These are phyloP conservation scores for Trichoderma pleuroti DNA, from an alignment of 2,329 filamentous ascomycete genomes.

Conservation along the genomic window DNA sequence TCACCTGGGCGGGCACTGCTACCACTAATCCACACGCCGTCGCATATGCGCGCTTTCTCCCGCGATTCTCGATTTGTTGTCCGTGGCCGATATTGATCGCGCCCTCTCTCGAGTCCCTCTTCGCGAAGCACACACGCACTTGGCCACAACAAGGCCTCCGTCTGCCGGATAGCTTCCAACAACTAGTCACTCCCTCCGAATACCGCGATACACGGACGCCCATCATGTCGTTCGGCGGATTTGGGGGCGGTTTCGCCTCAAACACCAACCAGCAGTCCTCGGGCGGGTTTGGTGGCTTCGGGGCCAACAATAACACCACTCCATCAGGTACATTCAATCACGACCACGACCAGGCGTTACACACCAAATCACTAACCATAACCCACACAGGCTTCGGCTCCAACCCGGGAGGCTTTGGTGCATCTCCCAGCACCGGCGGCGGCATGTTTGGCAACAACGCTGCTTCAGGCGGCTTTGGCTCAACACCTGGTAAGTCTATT, in stretches of 20 bases:
- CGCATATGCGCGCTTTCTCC: slow-evolving; percentile 15
- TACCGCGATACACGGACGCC: slow-evolving; percentile 23
- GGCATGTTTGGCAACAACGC: slow-evolving; percentile 45
- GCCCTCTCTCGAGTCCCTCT: neutral
- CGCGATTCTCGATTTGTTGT: slow-evolving; percentile 10
- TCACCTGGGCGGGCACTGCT: neutral
- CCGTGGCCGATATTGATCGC: slow-evolving; percentile 9
- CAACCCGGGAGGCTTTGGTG: slow-evolving; percentile 43
- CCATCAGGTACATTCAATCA: slow-evolving; percentile 49
- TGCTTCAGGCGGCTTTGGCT: slow-evolving; percentile 36
- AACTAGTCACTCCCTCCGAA: slow-evolving; percentile 19
- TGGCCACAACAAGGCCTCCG: neutral
- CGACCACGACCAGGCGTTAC: slow-evolving; percentile 21
- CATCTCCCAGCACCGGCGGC: slow-evolving; percentile 32
- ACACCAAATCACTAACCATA: slow-evolving; percentile 27
- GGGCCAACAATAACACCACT: slow-evolving; percentile 40
- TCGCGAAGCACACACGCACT: neutral
- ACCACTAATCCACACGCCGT: neutral
- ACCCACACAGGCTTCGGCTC: slow-evolving; percentile 33
- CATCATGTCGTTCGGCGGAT: slow-evolving; percentile 54
- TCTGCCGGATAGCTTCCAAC: slow-evolving; percentile 18
- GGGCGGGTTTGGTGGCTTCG: slow-evolving; percentile 57
- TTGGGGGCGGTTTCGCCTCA: slow-evolving; percentile 55
- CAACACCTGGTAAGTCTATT: slow-evolving; percentile 32
- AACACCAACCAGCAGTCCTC: slow-evolving; percentile 40